Base-by-base conservation (phyloP, 768 basidiomycete genomes). In the Pulveroboletus sp. region DNA sequence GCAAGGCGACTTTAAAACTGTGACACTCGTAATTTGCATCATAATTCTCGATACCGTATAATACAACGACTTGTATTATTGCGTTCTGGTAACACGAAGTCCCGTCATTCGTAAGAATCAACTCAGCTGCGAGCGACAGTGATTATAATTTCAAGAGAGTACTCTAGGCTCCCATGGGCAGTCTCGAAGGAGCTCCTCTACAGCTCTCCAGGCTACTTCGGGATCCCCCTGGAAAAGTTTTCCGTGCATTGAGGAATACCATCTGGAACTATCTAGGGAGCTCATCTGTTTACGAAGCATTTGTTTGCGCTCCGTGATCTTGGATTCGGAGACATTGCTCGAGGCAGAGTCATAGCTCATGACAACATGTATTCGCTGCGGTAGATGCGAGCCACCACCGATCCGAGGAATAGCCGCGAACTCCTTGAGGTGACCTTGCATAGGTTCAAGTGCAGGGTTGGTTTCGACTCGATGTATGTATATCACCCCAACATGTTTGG, bases 401-500 rank as follows among this genome's bases (percentile, higher is more conserved):
- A 49, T 35, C 8, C 17, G 8, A 28, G 14, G 27, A 14, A 42
- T 9, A 5, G 6, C 1, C 4, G 18, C 6, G 8, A 60, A 28
- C 21, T 50, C 59, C 3, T 9, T 4, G 21, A 62, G 47, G 37
- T 60, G 52, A 5, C 8, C 1, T 1, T 9, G 10, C 17, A 58
- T 42, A 15, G 32, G 39, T 27, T 58, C 47, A 14, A 35, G 21
- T 1, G 5, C 8, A 9, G 58, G 59, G 10, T 60, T 39, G 4
- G 47, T 62, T 51, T 58, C 60, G 10, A 51, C 33, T 18, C 59
- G 49, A 35, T 60, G 56, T 44, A 55, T 51, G 49, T 60, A 60
- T 28, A 61, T 54, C 15, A 58, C 28, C 26, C 59, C 49, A n/a
- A 48, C 18, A 28, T 32, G 8, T 26, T 28, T 33, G 24, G 59